Percentiles rank a stretch among this genome's conserved stretches.
Conservation (phyloP, 768 basidiomycete species). For the Suillus americanus region DNA sequence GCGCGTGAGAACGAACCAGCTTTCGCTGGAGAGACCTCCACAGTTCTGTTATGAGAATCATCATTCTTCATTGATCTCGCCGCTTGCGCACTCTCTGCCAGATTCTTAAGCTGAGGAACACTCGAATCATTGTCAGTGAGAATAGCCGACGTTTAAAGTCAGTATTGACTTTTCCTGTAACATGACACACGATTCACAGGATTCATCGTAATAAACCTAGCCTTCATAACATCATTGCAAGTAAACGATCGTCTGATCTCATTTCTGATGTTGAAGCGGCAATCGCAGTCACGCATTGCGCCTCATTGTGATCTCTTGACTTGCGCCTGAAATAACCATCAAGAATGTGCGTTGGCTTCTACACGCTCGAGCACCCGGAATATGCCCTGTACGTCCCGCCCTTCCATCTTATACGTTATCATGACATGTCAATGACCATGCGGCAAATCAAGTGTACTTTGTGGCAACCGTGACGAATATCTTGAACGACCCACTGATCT, state of each 20-base stretch:
- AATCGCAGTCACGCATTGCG: background rate
- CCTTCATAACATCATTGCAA: background rate
- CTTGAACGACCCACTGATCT: constrained; percentile 63
- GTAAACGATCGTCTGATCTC: background rate
- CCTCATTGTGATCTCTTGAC: background rate
- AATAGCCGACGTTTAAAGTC: background rate
- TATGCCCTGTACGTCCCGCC: constrained; percentile 64
- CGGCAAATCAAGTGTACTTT: constrained; percentile 33
- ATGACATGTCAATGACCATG: constrained; percentile 44
- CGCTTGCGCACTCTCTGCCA: background rate
- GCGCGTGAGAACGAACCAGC: background rate
- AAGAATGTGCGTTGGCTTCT: constrained; percentile 77
- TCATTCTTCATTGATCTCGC: background rate
- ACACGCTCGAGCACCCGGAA: constrained; percentile 72
- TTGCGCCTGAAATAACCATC: constrained; percentile 2
- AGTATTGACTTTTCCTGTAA: background rate
- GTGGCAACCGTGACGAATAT: constrained; percentile 77
- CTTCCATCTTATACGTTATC: constrained; percentile 4
- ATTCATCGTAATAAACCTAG: background rate
- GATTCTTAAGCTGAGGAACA: background rate
- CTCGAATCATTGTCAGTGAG: background rate
- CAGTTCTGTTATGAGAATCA: background rate
- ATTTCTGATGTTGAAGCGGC: background rate
- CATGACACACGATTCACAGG: background rate
- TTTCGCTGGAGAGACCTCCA: background rate